These are phyloP conservation scores for Penicillium lividum DNA, from an alignment of 495 filamentous ascomycete genomes.

Conservation along the genomic window DNA sequence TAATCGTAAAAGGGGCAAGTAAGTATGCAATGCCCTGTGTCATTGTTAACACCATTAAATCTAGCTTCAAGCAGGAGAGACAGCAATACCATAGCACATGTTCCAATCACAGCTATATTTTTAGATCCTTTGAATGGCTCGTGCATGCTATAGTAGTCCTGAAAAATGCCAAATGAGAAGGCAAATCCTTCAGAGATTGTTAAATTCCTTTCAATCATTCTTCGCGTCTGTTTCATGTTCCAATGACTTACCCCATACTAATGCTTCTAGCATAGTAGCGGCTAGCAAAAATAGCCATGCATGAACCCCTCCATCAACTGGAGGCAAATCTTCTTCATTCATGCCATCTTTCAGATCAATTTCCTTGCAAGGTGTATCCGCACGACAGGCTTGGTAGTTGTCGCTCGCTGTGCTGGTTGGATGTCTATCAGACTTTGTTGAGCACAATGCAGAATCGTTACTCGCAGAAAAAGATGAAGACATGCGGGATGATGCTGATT, in stretches of 20 bases:
- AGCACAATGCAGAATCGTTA: background rate
- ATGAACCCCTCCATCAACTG: constrained; percentile 58
- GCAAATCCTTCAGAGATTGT: constrained; percentile 54
- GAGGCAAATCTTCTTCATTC: constrained; percentile 34
- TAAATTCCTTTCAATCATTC: background rate
- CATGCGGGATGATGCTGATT: background rate
- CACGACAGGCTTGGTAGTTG: background rate
- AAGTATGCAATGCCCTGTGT: constrained; percentile 40
- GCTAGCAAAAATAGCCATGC: constrained; percentile 66
- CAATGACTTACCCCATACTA: constrained; percentile 59
- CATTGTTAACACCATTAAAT: background rate
- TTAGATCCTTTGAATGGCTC: constrained; percentile 43
- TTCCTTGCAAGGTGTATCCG: background rate
- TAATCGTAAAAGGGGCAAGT: constrained; percentile 36
- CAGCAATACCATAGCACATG: constrained; percentile 41
- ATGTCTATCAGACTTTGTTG: background rate
- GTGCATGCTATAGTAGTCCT: constrained; percentile 55
- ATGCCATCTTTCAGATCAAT: background rate
- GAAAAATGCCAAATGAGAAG: constrained; percentile 62
- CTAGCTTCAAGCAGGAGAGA: background rate
- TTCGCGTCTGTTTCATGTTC: background rate
- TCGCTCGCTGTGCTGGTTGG: background rate
- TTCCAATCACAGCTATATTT: constrained; percentile 48
- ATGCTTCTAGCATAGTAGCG: constrained; percentile 59
- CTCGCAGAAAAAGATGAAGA: background rate